Evolutionary conservation across 2,329 filamentous ascomycete genomes (phyloP), one percentile per base, ranked within the genome.

Genomic region (Didymella keratinophila): DNA sequence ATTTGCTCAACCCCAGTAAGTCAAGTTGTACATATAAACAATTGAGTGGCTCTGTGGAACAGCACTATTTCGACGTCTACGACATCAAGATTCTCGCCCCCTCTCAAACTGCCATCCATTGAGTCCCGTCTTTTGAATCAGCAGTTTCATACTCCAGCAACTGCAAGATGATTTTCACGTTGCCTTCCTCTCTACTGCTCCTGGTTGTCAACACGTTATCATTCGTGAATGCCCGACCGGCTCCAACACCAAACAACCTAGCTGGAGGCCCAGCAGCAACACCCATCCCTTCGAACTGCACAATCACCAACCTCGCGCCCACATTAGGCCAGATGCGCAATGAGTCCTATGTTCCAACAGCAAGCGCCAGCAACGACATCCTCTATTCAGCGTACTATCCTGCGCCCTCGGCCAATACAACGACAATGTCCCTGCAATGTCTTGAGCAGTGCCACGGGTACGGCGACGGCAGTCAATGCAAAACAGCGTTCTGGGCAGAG

Each of bases 371-470:
- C 48, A 61, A 69, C 56, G 64, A 60, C n/a, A 46, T 63, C 20
- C 61, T 71, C 20, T 74, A 73, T 42, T 58, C 69, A 61, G 64
- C 70, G 12, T 76, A 75, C 66, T 79, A 78, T 59, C 68, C 72
- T 18, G 63, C 71, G 4, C 63, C 63, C 39, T 62, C 71, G 2
- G 58, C 68, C 18, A 71, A 75, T 61, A 67, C 43, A 16, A 71
- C 65, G 2, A 56, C 58, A 32, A 63, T 72, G 78, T 59, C 67
- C 75, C 3, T 52, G 56, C 58, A 41, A 63, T 72, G 78, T 59
- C 67, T 76, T 4, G 51, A 79, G 58, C 78, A 79, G 59, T 80
- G 78, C 65, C 76, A 79, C 53, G 77, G 78, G 12, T 76, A 75
- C 44, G 77, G 78, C 11, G 64, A 71, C 39, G 57, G 58, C n/a